Conservation (phyloP, 164 flowering plant species). For the Umbellularia californica region DNA sequence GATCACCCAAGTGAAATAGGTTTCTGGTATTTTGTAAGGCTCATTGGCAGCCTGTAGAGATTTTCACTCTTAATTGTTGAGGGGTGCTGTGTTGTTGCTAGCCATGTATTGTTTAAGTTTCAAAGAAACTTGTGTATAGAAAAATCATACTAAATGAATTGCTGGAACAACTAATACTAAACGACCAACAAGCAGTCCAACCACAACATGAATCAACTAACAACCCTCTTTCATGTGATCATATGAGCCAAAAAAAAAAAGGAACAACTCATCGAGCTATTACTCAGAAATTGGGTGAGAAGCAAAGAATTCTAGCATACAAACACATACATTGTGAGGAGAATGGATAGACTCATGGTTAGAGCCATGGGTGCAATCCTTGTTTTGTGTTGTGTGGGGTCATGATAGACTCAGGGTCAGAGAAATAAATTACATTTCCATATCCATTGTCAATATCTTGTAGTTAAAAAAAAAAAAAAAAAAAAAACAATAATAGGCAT, state of each 20-base stretch:
- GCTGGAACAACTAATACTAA: not conserved
- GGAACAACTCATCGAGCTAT: not conserved
- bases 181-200: not conserved
- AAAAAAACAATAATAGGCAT: no score
- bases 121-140: not conserved
- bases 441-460: no score
- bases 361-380: constrained; percentile 11
- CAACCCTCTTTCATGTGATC: not conserved
- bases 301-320: not conserved
- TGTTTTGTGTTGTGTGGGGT: constrained; percentile 13
- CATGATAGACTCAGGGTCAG: not conserved
- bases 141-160: not conserved
- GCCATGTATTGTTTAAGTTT: not conserved
- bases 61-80: no score
- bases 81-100: not conserved
- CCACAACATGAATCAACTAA: not conserved
- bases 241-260: not conserved
- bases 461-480: no score
- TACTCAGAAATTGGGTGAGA: not conserved
- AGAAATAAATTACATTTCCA: no score
- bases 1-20: no score
- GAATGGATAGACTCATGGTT: not conserved
- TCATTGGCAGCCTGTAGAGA: no score
- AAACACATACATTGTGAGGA: not conserved
- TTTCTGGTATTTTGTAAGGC: no score